Conservation (phyloP, 495 filamentous ascomycete genomes). For the Friedmanniomyces simplex region DNA sequence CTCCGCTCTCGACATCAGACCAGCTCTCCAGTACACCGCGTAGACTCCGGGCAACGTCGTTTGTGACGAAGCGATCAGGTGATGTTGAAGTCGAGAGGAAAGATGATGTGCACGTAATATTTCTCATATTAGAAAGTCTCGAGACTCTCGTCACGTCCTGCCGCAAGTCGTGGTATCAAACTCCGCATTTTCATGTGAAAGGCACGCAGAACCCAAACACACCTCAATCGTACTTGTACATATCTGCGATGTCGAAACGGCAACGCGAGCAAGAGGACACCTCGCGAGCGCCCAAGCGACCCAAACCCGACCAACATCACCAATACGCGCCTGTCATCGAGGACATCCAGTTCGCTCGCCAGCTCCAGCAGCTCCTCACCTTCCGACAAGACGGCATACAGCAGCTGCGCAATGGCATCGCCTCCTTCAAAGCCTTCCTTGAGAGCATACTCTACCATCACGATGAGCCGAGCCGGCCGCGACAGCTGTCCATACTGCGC, state of each 20-base stretch:
- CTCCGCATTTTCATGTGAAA: slow-evolving; percentile 2
- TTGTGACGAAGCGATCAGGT: too few species aligned
- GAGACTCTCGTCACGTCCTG: too few species aligned
- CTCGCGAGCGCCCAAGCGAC: slow-evolving; percentile 13
- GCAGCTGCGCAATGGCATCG: slow-evolving; percentile 34
- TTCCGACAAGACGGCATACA: slow-evolving; percentile 21
- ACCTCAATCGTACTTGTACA: background rate
- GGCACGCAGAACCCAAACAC: background rate
- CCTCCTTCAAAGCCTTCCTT: slow-evolving; percentile 67
- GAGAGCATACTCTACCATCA: slow-evolving; percentile 45
- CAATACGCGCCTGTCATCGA: slow-evolving; percentile 1
- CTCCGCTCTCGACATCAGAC: too few species aligned
- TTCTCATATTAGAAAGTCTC: too few species aligned
- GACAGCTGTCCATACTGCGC: slow-evolving; percentile 46
- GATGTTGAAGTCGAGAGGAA: too few species aligned
- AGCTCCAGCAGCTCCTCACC: slow-evolving; percentile 17
- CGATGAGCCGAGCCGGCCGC: slow-evolving; percentile 22
- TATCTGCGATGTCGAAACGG: slow-evolving; percentile 14
- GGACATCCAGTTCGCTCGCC: slow-evolving; percentile 22
- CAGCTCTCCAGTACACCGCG: too few species aligned
- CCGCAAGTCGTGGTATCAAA: background rate
- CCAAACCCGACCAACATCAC: slow-evolving; percentile 6
- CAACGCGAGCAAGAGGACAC: background rate
- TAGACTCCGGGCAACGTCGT: too few species aligned
- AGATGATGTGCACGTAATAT: too few species aligned